Evolutionary conservation across 352 stramenopile species (phyloP).

Genomic region (Phytophthora pisi): DNA sequence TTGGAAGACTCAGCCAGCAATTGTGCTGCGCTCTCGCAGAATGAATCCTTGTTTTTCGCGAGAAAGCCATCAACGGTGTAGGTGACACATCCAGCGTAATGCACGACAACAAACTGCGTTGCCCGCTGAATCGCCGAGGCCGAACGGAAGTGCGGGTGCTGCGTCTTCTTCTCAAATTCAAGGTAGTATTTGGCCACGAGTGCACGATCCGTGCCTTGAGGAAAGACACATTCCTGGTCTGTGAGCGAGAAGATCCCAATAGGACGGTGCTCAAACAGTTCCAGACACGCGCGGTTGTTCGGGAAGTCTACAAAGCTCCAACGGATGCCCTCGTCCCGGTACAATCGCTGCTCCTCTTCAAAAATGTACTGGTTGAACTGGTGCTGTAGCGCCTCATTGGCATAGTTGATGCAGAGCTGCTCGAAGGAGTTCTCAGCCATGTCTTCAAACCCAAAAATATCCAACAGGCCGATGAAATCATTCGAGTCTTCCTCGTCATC

Average conservation of each 20-base stretch:
- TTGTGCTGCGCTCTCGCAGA: slow-evolving; percentile 70
- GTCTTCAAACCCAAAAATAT: slow-evolving; percentile 92
- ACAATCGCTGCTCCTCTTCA: slow-evolving; percentile 86
- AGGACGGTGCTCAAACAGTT: slow-evolving; percentile 79
- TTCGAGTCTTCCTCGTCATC: slow-evolving; percentile 20
- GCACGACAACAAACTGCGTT: slow-evolving; percentile 82
- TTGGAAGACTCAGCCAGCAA: slow-evolving; percentile 63
- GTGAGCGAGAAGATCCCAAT: slow-evolving; percentile 84
- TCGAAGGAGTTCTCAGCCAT: slow-evolving; percentile 89
- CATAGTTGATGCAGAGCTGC: slow-evolving; percentile 93
- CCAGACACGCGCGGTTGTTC: slow-evolving; percentile 78
- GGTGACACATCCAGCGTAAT: slow-evolving; percentile 86
- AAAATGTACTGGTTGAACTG: slow-evolving; percentile 94
- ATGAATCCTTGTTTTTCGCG: slow-evolving; percentile 92
- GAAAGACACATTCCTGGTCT: slow-evolving; percentile 86
- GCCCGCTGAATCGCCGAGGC: slow-evolving; percentile 53
- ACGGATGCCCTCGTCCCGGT: slow-evolving; percentile 76
- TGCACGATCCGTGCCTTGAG: slow-evolving; percentile 70
- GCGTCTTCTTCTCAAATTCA: slow-evolving; percentile 70
- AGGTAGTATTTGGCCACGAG: slow-evolving; percentile 80
- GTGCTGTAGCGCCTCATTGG: slow-evolving; percentile 87
- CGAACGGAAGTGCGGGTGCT: slow-evolving; percentile 61
- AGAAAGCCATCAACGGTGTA: slow-evolving; percentile 86
- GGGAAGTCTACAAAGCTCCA: slow-evolving; percentile 82
- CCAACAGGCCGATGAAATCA: slow-evolving; percentile 82